A percentile compares a stretch with the other conserved stretches of the same genome.
These are phyloP conservation scores for Elsinoe perseae DNA, from an alignment of 2,329 filamentous ascomycete genomes.

Conservation along the genomic window DNA sequence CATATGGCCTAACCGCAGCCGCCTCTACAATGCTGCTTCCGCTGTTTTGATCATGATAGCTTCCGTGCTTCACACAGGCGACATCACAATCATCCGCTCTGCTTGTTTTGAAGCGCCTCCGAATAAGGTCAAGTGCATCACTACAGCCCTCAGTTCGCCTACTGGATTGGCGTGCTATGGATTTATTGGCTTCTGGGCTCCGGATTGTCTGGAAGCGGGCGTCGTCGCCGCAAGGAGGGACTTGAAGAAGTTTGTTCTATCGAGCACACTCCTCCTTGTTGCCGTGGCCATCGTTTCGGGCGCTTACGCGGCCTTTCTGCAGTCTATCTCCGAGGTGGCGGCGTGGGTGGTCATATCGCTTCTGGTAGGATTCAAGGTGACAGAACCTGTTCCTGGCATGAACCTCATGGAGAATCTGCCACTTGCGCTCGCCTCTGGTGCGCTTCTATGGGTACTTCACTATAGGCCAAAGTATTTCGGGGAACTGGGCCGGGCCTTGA, in stretches of 20 bases:
- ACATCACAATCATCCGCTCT: background rate
- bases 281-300: background rate
- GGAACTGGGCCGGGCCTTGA: background rate
- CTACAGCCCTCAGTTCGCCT: background rate
- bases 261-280: background rate
- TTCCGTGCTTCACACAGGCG: background rate
- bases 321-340: background rate
- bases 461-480: background rate
- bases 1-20: background rate
- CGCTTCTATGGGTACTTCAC: background rate
- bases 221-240: background rate
- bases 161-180: background rate
- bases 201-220: background rate
- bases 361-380: background rate
- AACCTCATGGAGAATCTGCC: background rate
- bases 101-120: background rate
- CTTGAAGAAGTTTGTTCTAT: background rate
- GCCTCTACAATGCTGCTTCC: background rate
- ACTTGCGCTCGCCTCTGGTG: background rate
- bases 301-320: background rate
- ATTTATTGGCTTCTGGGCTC: background rate
- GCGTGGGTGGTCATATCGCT: background rate
- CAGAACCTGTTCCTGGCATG: background rate
- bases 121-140: background rate
- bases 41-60: background rate